Base-by-base conservation (phyloP, 2,329 filamentous ascomycete genomes). In the Alternaria postmessia region DNA sequence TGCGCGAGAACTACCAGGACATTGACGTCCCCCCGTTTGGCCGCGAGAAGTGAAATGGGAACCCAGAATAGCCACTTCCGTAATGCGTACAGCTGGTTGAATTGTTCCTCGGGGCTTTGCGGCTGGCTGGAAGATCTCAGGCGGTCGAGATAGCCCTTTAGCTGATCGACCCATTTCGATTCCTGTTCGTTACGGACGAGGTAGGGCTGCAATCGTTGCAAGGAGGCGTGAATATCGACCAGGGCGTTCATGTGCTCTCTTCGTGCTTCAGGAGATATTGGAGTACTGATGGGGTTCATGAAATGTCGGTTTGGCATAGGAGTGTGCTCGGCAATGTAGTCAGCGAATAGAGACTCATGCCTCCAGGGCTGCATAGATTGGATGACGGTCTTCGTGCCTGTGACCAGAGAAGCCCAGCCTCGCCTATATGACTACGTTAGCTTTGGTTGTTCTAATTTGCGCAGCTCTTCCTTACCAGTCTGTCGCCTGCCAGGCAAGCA, bases 11-110 rank as follows among this genome's bases (percentile, higher is more conserved):
- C 89, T 53, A 96, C 85, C 67, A 97, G 84, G 1, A 93, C 90
- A 61, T 88, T 91, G 24, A 91, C 86, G 66, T 94, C 93, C 36
- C 88, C 87, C 51, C 90, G 88, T 47, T 89, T 91, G 65, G 89
- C 88, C 75, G 94, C 90, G 26, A 97, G 85, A 70, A 94, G 90
- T 67, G 89, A 88, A 34, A 97, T 89, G 1, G 95, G 95, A 56
- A 97, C 88, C 93, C 94, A 98, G 80, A 98, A 97, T 16, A 98
- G 87, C 93, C 94, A 97, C 69, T 92, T 91, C 56, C 94, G 87
- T 60, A 99, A 86, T 9, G 92, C 90, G 65, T 96, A 94, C 11
- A 98, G 87, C 65, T 94, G 91, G 72, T 93, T 91, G 75, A 97
- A 98, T 74, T 96, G 92, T 75, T 96, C 89, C 64, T 92, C 90